A percentile compares a stretch with the other conserved stretches of the same genome.
phyloP scores from a whole-genome alignment of 208 protist species.

The Perkinsela sp. region DNA sequence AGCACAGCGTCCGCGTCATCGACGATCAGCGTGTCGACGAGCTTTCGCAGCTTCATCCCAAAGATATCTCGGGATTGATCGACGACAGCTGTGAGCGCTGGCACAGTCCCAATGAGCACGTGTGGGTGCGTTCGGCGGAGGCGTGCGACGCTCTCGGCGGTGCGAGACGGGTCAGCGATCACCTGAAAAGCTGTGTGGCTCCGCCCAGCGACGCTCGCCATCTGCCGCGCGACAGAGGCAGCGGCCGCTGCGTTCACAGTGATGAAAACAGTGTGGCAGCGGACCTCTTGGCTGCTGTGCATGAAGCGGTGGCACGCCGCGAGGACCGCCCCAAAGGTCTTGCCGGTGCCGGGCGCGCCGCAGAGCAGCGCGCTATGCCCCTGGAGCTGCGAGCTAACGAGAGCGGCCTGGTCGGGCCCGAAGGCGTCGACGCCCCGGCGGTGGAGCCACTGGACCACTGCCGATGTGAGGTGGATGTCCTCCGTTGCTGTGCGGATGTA shows the following conservation, averaged over 20 bases:
- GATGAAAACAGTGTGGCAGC: not conserved
- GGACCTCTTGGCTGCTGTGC: not conserved
- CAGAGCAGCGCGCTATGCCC: not conserved
- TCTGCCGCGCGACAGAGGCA: not conserved
- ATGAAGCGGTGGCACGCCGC: not conserved
- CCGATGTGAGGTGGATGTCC: not conserved
- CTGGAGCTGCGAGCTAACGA: not conserved
- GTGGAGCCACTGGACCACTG: not conserved
- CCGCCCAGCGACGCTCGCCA: not conserved
- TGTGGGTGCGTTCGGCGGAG: not conserved
- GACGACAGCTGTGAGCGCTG: not conserved
- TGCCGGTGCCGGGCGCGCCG: not conserved
- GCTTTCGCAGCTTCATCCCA: not conserved
- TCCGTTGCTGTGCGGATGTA: not conserved
- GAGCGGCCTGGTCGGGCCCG: not conserved
- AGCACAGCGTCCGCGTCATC: not conserved
- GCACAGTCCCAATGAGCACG: not conserved
- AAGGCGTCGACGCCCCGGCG: not conserved
- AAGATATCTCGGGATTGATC: not conserved
- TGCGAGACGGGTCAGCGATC: too few species aligned
- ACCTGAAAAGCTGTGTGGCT: too few species aligned
- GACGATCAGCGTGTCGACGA: not conserved
- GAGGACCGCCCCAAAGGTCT: not conserved
- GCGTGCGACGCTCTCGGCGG: not conserved
- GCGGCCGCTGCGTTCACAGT: not conserved